Evolutionary conservation across 2,329 filamentous ascomycete genomes (phyloP), one percentile per base, ranked within the genome.

Genomic region (Xylariaceae sp.): DNA sequence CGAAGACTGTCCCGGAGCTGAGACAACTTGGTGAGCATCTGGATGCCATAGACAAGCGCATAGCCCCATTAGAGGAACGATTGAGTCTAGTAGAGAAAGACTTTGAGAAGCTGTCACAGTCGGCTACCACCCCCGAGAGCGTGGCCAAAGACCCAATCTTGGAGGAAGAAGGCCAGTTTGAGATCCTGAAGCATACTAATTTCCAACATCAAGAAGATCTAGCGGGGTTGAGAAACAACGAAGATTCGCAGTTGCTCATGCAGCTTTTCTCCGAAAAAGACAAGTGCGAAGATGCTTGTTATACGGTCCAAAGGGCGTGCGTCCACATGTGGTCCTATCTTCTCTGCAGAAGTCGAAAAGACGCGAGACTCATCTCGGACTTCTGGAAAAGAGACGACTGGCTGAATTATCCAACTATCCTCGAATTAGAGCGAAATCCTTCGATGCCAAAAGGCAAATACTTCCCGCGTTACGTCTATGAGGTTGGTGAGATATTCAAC

Each of bases 401-500:
- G 62, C 24, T 49, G 28, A 43, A 54, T 24, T 61, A 56, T 17
- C 62, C 62, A 5, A 53, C 53, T 28, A 61, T 65, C 9, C 28
- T 65, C 6, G 61, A 65, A 39, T 39, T 65, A n/a, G 53, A 63
- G 43, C 47, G 40, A n/a, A 55, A 36, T 29, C 14, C 41, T 11
- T 6, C 47, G 8, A 59, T 58, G 58, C 44, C 61, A n/a, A 44
- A 58, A 28, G 53, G 37, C 36, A 60, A 56, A 47, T 60, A 63
- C 36, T 60, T 59, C n/a, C 61, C 62, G 17, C 62, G 61, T 17
- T 65, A 53, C 14, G 53, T 65, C 21, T 60, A 63, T 45, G 62
- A 65, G 44, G 55, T 65, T 28, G 62, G 62, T 36, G 61, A 65
- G 36, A 58, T 65, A 28, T 65, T 62, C 53, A 63, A 62, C 49